Evolutionary conservation across 2,329 filamentous ascomycete genomes (phyloP).

Genomic region (Diaporthe vaccinii): DNA sequence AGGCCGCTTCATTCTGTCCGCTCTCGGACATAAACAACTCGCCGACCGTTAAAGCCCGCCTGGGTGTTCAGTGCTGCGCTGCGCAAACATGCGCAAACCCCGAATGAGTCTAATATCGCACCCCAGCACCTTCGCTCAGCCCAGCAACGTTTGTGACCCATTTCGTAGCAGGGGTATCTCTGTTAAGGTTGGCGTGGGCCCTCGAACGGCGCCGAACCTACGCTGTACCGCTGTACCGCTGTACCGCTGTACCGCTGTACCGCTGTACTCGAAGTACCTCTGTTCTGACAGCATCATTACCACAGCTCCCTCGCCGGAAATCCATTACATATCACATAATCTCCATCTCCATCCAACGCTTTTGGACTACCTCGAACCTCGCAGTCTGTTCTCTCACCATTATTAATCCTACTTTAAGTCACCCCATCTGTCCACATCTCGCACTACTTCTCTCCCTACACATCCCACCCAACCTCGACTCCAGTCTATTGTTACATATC

Average conservation of each 20-base stretch:
- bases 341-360: constrained; percentile 33
- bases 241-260: constrained; percentile 5
- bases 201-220: constrained; percentile 38
- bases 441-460: constrained; percentile 34
- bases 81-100: constrained; percentile 28
- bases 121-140: constrained; percentile 40
- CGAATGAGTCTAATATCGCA: constrained; percentile 34
- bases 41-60: constrained; percentile 49
- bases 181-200: constrained; percentile 32
- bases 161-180: constrained; percentile 34
- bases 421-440: constrained; percentile 25
- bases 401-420: constrained; percentile 41
- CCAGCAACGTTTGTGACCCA: constrained; percentile 31
- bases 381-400: constrained; percentile 35
- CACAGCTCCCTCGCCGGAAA: constrained; percentile 23
- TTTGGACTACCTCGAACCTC: constrained; percentile 12
- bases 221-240: constrained; percentile 15
- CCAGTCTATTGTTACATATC: constrained; percentile 11
- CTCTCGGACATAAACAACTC: constrained; percentile 56
- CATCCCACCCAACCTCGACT: constrained; percentile 13
- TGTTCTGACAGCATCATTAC: constrained; percentile 39
- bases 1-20: constrained; percentile 36
- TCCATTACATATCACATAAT: constrained; percentile 43
- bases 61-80: constrained; percentile 17
- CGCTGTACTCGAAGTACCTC: neutral